Base-by-base conservation (phyloP, 2,329 filamentous ascomycete species). In the Alternaria sp. region DNA sequence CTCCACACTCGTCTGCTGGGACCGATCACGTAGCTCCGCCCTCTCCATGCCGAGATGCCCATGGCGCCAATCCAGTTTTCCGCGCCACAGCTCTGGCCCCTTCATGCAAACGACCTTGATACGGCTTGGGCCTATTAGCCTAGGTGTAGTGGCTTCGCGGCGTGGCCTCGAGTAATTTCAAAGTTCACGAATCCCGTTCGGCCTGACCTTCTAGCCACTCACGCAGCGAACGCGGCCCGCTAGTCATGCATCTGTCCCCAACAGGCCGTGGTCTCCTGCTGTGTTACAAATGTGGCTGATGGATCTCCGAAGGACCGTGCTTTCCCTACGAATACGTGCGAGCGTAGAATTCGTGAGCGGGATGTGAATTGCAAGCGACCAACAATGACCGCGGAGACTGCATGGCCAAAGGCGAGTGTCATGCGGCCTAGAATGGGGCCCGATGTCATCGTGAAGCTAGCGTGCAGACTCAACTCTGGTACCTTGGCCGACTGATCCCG, bases 71-170 rank as follows among this genome's bases (percentile, higher is more conserved):
- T 55, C 25, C 25, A 47, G 26, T 32, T 47, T 65, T 40, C 45
- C 40, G 64, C 63, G 64, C 63, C 57, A 65, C 57, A 25, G 23
- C 28, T 53, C 49, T 57, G 49, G 49, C 52, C 23, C 36, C 30
- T 47, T 21, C 26, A 21, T 54, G 55, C 55, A 25, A 52, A 52
- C 28, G 40, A 51, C 17, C 23, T 46, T 21, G 21, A 17, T 36
- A 49, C 55, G 36, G 49, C 15, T 58, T 30, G 21, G 12, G 25
- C 25, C 30, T 50, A 45, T 26, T 43, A 23, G 19, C 44, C 36
- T 40, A 40, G 36, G 9, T 40, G 36, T 40, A 40, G 36, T 40
- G 36, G 36, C 36, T 40, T 57, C 28, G 32, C 45, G 45, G 49
- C 30, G 15, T 25, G 43, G n/a, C 15, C 47, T 59, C 54, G 49